Percentiles rank a stretch among this genome's conserved stretches.
Evolutionary conservation across 1,139 yeast species (phyloP).

Genomic region (Yarrowia galli): DNA sequence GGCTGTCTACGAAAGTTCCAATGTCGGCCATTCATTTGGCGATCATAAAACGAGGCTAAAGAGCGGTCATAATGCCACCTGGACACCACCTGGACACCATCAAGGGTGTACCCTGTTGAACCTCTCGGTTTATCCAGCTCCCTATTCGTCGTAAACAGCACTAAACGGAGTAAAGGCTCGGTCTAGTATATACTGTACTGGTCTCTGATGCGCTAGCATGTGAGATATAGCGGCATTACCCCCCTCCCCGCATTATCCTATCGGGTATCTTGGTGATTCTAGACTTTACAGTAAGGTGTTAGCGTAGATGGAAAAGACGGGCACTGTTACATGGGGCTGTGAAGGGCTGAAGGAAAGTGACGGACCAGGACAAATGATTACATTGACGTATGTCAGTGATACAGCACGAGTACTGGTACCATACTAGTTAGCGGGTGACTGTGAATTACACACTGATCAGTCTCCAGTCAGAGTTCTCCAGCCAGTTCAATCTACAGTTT

Average conservation of each 20-base stretch:
- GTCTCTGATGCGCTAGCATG: not conserved
- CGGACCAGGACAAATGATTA: too few relatives aligned
- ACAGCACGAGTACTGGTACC: too few relatives aligned
- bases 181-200: not conserved
- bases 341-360: too few relatives aligned
- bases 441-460: too few relatives aligned
- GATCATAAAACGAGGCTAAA: constrained; percentile 1
- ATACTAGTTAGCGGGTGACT: too few relatives aligned
- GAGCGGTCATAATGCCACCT: not conserved
- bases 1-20: constrained; percentile 2
- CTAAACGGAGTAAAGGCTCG: not conserved
- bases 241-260: constrained; percentile 2
- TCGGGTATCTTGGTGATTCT: not conserved
- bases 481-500: too few relatives aligned
- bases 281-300: too few relatives aligned
- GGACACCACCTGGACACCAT: not conserved
- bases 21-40: not conserved
- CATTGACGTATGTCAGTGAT: too few relatives aligned
- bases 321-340: too few relatives aligned
- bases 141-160: not conserved
- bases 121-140: not conserved
- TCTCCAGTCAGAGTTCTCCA: too few relatives aligned
- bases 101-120: not conserved
- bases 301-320: not conserved
- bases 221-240: not conserved